These are phyloP conservation scores for Coffea canephora DNA, from an alignment of 257 asterid species.

Conservation along the genomic window DNA sequence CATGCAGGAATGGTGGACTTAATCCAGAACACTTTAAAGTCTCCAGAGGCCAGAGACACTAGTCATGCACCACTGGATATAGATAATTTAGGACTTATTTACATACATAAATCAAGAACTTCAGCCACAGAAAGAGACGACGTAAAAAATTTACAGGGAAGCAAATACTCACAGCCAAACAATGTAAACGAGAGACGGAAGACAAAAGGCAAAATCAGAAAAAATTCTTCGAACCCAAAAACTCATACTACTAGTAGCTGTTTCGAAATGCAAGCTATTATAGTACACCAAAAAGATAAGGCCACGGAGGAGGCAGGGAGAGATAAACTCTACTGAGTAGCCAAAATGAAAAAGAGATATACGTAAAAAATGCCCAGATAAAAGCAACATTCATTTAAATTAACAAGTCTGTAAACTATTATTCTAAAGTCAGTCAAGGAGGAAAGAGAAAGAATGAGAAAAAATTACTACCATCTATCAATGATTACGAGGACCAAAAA, in stretches of 20 bases:
- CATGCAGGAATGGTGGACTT: conserved; percentile 35
- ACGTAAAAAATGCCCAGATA: background rate
- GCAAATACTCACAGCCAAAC: conserved; percentile 23
- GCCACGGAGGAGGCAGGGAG: conserved; percentile 33
- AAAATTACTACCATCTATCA: background rate
- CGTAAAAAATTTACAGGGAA: conserved; percentile 35
- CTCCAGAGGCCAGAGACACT: conserved; percentile 25
- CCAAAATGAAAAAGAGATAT: background rate
- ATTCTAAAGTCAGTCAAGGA: conserved; percentile 10
- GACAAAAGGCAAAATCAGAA: conserved; percentile 36
- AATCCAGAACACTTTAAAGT: conserved; percentile 30
- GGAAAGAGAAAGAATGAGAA: background rate
- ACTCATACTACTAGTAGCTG: conserved; percentile 16
- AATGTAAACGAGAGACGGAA: conserved; percentile 34
- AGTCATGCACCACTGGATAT: conserved; percentile 25
- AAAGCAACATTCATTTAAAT: background rate
- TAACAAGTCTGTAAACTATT: background rate
- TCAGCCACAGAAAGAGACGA: conserved; percentile 49
- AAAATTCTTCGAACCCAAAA: conserved; percentile 34
- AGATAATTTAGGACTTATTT: conserved; percentile 5
- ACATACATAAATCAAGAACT: conserved; percentile 23
- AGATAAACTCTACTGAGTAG: background rate
- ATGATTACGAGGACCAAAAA: background rate
- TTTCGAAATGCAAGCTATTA: conserved; percentile 35
- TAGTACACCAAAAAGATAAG: conserved; percentile 38